Evolutionary conservation across 768 basidiomycete species (phyloP).

Genomic region (Cyclocybe cylindracea): DNA sequence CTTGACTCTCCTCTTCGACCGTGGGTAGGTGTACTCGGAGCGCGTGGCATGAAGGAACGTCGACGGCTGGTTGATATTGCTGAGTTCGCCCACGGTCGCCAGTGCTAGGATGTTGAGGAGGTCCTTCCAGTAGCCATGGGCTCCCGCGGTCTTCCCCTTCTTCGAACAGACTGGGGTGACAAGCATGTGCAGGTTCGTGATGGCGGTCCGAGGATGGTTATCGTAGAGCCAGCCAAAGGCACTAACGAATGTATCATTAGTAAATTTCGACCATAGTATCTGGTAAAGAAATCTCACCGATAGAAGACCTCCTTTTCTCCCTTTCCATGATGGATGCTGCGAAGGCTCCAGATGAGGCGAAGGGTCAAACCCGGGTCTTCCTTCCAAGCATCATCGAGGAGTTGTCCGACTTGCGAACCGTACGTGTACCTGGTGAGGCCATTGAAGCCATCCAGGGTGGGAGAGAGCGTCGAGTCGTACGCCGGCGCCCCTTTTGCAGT

Average conservation of each 20-base stretch:
- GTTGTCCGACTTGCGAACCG: constrained; percentile 24
- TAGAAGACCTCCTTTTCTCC: constrained; percentile 63
- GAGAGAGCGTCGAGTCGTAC: constrained; percentile 48
- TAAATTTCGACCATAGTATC: background rate
- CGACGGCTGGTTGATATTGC: constrained; percentile 13
- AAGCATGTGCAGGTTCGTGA: constrained; percentile 56
- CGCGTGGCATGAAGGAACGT: constrained; percentile 32
- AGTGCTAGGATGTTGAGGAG: constrained; percentile 68
- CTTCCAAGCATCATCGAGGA: constrained; percentile 54
- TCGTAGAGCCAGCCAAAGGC: constrained; percentile 70
- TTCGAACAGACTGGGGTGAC: constrained; percentile 51
- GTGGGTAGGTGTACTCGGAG: background rate
- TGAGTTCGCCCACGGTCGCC: constrained; percentile 53
- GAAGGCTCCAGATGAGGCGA: constrained; percentile 63
- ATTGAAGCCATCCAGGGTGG: constrained; percentile 62
- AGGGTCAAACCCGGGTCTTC: constrained; percentile 61
- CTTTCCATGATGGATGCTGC: constrained; percentile 75
- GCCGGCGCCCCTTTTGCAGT: constrained; percentile 56
- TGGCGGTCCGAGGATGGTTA: constrained; percentile 69
- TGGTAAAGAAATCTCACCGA: constrained; percentile 29
- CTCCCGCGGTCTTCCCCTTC: constrained; percentile 22
- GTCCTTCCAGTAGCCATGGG: constrained; percentile 79
- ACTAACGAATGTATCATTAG: constrained; percentile 20
- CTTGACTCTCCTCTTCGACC: constrained; percentile 9
- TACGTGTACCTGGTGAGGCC: constrained; percentile 28